Evolutionary conservation across 257 asterid species (phyloP).

Genomic region (Pogostemon cablin): DNA sequence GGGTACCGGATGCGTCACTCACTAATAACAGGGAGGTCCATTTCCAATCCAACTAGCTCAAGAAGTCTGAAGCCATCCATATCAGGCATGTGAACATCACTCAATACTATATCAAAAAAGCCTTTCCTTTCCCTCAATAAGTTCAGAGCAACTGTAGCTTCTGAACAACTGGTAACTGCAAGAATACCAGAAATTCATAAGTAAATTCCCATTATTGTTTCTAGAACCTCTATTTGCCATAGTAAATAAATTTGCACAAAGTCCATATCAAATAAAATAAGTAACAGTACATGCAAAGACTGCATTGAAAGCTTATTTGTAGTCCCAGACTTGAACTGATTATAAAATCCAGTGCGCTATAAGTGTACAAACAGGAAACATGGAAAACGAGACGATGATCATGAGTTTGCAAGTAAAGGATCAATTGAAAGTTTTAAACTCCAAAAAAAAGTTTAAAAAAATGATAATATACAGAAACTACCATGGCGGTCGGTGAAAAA

Average conservation of each 20-base stretch:
- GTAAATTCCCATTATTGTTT: slow-evolving; percentile 12
- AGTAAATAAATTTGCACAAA: not conserved
- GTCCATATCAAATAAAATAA: not conserved
- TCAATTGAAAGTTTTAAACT: not conserved
- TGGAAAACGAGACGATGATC: not conserved
- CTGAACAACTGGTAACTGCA: slow-evolving; percentile 79
- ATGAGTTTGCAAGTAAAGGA: not conserved
- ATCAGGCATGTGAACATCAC: slow-evolving; percentile 98
- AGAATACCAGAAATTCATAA: slow-evolving; percentile 27
- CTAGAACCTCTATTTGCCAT: not conserved
- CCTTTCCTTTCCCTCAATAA: slow-evolving; percentile 78
- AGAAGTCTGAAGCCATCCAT: slow-evolving; percentile 96
- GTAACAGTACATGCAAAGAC: slow-evolving; percentile 8
- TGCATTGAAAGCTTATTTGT: slow-evolving; percentile 18
- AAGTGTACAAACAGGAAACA: slow-evolving; percentile 1
- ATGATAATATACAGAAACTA: not conserved
- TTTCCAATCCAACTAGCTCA: slow-evolving; percentile 87
- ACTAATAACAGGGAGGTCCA: slow-evolving; percentile 98
- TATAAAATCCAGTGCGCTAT: not conserved
- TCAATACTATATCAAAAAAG: slow-evolving; percentile 73
- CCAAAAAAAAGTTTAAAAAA: not conserved
- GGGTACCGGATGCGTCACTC: slow-evolving; percentile 40
- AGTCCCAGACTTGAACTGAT: not conserved
- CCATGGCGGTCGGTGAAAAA: not conserved
- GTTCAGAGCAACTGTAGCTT: slow-evolving; percentile 71